Evolutionary conservation across 176 grass and related monocot genomes (phyloP).

Genomic region (Tillandsia fasciculata): DNA sequence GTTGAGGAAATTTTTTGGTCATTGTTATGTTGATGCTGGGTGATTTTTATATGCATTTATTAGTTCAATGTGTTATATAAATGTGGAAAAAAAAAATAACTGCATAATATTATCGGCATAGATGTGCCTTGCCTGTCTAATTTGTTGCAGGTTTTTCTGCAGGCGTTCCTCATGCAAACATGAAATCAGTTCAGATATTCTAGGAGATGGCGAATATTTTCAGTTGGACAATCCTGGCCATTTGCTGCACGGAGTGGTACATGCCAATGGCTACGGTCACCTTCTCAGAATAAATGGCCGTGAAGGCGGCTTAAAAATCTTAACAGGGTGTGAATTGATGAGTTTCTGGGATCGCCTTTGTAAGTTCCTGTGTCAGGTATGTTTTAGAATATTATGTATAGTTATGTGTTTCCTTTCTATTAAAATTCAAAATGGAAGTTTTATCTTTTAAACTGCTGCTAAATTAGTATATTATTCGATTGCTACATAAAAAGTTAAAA

Average conservation of each 20-base stretch:
- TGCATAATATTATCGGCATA: conserved; percentile 1
- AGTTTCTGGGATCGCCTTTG: conserved; percentile 69
- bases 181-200: conserved; percentile 11
- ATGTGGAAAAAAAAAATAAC: neutral
- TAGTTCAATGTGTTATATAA: too few species aligned
- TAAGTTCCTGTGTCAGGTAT: conserved; percentile 54
- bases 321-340: conserved; percentile 54
- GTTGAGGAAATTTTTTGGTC: too few species aligned
- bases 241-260: conserved; percentile 57
- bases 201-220: conserved; percentile 16
- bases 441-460: neutral
- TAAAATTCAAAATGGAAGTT: neutral
- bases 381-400: neutral
- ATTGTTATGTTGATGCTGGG: too few species aligned
- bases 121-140: neutral
- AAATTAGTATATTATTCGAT: too few species aligned
- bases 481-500: too few species aligned
- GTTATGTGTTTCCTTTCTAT: neutral
- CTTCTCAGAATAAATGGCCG: conserved; percentile 49
- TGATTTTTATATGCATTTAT: too few species aligned
- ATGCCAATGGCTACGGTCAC: conserved; percentile 76
- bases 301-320: conserved; percentile 38
- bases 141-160: neutral
- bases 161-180: conserved; percentile 35
- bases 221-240: conserved; percentile 37